These are phyloP conservation scores for Mucor piriformis DNA, from an alignment of 371 early-diverging fungal species.

Conservation along the genomic window DNA sequence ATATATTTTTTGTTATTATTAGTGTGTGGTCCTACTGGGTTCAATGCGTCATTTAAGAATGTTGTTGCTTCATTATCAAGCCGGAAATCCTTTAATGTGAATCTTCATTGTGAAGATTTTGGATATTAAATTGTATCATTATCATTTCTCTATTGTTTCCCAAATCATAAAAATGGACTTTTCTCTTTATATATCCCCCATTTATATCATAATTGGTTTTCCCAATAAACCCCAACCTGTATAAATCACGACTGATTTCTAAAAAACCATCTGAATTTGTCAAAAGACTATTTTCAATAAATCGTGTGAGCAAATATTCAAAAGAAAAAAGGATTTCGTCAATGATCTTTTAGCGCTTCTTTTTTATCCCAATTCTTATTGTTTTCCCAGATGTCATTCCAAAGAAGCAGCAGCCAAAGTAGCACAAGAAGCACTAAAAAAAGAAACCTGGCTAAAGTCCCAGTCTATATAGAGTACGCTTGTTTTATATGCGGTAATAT, in stretches of 20 bases:
- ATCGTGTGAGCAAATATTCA: too few relatives aligned
- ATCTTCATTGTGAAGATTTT: constrained; percentile 46
- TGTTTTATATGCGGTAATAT: constrained; percentile 15
- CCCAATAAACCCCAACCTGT: too few relatives aligned
- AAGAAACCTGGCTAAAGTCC: neutral
- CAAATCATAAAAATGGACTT: too few relatives aligned
- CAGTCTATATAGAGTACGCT: neutral
- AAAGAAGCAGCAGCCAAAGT: neutral
- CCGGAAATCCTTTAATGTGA: constrained; percentile 11
- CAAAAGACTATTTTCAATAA: too few relatives aligned
- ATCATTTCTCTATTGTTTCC: neutral
- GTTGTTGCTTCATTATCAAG: constrained; percentile 22
- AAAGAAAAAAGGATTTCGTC: too few relatives aligned
- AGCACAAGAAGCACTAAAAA: neutral
- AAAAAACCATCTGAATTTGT: too few relatives aligned
- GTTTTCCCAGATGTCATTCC: too few relatives aligned
- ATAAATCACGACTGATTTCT: too few relatives aligned
- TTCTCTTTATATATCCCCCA: too few relatives aligned
- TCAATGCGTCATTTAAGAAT: constrained; percentile 41
- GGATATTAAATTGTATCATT: constrained; percentile 24
- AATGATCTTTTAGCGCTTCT: neutral
- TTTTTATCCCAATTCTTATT: neutral
- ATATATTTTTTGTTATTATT: constrained; percentile 2
- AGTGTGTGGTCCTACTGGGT: constrained; percentile 47
- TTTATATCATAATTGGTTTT: too few relatives aligned